Evolutionary conservation across 1,139 yeast genomes (phyloP), one percentile per base, ranked within the genome.

Genomic region (Pichia sp.): DNA sequence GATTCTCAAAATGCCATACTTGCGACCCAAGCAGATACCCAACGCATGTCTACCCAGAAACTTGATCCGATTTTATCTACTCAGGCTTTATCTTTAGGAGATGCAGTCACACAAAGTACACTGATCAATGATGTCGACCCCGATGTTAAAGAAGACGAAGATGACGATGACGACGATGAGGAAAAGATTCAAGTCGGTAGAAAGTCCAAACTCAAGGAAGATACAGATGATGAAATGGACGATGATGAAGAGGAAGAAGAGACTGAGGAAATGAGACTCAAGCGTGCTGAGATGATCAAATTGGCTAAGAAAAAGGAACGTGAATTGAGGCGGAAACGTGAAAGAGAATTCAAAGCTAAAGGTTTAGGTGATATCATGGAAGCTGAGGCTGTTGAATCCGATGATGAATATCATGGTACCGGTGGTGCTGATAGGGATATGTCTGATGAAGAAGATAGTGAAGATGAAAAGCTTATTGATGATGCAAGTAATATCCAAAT

Each of bases 361-460:
- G 84, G 83, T 0, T 62, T 79, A 30, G 71, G 71, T 48, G 69
- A 71, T n/a, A 70, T 83, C 19, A 71, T 85, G 52, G 91, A 86
- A 53, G 86, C 85, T 38, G 96, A 91, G 70, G 99, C 99, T 39
- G 94, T 82, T 56, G 98, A 93, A 70, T 88, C 96, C 36, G 98
- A 93, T 54, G 98, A 91, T 70, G 97, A 91, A 69, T 91, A 95
- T 91, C 83, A 82, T 42, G 96, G 96, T 2, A 63, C 87, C 47
- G 97, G 96, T 47, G 96, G 96, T 50, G 73, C 65, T 11, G 94
- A 87, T 57, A 88, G 83, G 6, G 96, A 89, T 52, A 60, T 67
- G 4, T 77, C 81, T 4, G 56, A 53, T 34, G 54, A 43, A 30
- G 88, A 83, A 44, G 78, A 85, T 58, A 81, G 90, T 28, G 95